These are phyloP conservation scores for Kwoniella europaea DNA, from an alignment of 768 basidiomycete species.

Conservation along the genomic window DNA sequence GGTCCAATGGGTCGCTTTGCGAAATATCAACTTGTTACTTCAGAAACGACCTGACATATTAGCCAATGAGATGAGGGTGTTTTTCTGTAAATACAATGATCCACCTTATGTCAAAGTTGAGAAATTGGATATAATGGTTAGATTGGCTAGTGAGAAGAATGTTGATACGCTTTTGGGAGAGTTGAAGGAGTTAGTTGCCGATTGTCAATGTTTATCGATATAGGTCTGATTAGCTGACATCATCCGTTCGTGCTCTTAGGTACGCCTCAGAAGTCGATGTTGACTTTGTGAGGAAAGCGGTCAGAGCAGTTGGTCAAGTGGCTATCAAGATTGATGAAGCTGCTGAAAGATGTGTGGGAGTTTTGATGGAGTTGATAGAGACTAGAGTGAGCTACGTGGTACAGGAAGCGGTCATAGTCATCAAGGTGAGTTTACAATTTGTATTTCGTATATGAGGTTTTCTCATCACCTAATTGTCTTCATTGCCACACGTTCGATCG, in stretches of 20 bases:
- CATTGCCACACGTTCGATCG: no score
- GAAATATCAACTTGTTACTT: constrained; percentile 93
- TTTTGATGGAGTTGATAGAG: constrained; percentile 86
- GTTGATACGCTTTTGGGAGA: constrained; percentile 94
- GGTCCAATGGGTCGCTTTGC: constrained; percentile 96
- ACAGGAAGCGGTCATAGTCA: constrained; percentile 96
- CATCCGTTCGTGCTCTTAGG: constrained; percentile 59
- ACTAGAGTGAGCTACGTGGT: constrained; percentile 96
- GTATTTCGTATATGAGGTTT: background rate
- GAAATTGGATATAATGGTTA: constrained; percentile 98
- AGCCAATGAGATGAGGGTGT: constrained; percentile 95
- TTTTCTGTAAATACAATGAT: constrained; percentile 99
- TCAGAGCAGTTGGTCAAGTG: constrained; percentile 93
- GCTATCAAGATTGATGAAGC: constrained; percentile 93
- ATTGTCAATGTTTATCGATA: no score
- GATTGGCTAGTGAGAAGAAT: constrained; percentile 85
- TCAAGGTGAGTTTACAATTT: constrained; percentile 73
- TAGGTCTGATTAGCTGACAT: no score
- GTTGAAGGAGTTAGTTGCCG: constrained; percentile 80
- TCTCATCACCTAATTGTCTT: no score
- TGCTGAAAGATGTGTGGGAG: constrained; percentile 92
- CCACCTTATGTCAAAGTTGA: constrained; percentile 99
- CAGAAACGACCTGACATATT: constrained; percentile 91
- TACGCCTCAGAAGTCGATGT: constrained; percentile 98
- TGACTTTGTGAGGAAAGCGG: constrained; percentile 92